phyloP scores from a whole-genome alignment of 2,329 filamentous ascomycete genomes.

The Zasmidium angulare region DNA sequence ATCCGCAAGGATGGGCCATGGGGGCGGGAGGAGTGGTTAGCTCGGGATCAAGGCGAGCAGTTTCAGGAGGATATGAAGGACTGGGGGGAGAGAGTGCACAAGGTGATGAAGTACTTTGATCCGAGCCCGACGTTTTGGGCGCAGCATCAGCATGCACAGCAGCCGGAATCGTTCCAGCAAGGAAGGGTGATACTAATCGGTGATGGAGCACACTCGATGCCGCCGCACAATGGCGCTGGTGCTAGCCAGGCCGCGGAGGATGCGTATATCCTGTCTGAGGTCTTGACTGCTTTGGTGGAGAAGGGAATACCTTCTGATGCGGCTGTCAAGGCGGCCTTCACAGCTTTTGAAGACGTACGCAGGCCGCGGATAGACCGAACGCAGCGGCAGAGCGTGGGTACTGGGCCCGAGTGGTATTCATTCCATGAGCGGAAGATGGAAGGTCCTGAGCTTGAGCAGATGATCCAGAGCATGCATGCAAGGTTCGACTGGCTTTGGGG shows the following conservation, averaged over 20 bases:
- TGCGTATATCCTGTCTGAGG: constrained; percentile 40
- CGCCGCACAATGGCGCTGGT: constrained; percentile 65
- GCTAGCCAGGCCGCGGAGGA: constrained; percentile 60
- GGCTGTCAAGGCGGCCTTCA: constrained; percentile 22
- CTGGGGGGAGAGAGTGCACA: constrained; percentile 44
- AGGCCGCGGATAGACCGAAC: constrained; percentile 19
- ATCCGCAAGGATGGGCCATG: constrained; percentile 39
- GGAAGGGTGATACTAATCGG: constrained; percentile 59
- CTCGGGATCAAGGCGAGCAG: constrained; percentile 42
- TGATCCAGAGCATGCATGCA: constrained; percentile 15
- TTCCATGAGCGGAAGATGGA: constrained; percentile 19
- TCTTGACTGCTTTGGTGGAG: constrained; percentile 5
- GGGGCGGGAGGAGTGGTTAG: constrained; percentile 41
- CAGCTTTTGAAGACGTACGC: constrained; percentile 20
- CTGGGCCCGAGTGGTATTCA: constrained; percentile 16
- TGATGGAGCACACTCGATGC: constrained; percentile 65
- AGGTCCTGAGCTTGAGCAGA: constrained; percentile 20
- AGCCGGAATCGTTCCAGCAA: constrained; percentile 36
- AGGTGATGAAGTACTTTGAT: constrained; percentile 40
- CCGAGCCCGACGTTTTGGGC: constrained; percentile 49
- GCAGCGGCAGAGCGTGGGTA: constrained; percentile 18
- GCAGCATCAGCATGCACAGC: constrained; percentile 44
- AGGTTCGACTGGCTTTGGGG: constrained; percentile 28
- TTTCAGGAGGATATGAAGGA: constrained; percentile 41
- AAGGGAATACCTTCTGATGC: neutral